phyloP scores from a whole-genome alignment of 1,284 basidiomycete species.

The Sporisorium iseilematis-ciliati region DNA sequence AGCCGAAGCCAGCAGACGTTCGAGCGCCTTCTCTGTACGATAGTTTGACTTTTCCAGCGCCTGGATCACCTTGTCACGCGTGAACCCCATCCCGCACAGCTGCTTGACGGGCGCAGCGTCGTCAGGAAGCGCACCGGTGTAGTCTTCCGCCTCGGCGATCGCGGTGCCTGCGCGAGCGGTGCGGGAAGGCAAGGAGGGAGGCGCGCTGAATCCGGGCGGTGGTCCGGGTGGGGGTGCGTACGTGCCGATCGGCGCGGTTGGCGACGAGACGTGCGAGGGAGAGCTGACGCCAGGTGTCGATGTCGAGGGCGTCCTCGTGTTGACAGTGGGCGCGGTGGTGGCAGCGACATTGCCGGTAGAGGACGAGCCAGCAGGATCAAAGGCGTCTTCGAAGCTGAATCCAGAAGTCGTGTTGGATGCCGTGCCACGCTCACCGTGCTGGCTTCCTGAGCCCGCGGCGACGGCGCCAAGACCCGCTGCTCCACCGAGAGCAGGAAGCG shows the following conservation, averaged over 20 bases:
- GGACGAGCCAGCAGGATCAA: conserved; percentile 34
- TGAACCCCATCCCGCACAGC: conserved; percentile 68
- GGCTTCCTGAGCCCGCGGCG: conserved; percentile 2
- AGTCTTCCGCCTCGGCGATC: conserved; percentile 27
- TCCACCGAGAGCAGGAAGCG: conserved; percentile 15
- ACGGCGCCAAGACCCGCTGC: conserved; percentile 15
- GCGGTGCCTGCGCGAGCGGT: conserved; percentile 1
- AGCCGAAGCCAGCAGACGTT: conserved; percentile 54
- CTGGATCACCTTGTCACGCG: conserved; percentile 59
- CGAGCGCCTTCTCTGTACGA: conserved; percentile 66
- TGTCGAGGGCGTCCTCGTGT: background rate
- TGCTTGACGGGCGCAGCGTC: conserved; percentile 66
- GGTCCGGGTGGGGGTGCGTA: conserved; percentile 53
- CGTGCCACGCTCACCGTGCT: conserved; percentile 21
- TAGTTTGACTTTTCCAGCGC: conserved; percentile 67
- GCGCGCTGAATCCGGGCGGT: conserved; percentile 37
- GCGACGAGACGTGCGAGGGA: conserved; percentile 11
- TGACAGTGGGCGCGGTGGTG: conserved; percentile 10
- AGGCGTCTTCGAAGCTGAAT: conserved; percentile 64
- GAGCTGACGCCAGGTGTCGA: conserved; percentile 10
- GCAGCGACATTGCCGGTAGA: background rate
- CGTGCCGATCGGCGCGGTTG: conserved; percentile 25
- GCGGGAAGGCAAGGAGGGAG: conserved; percentile 32
- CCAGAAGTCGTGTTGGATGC: conserved; percentile 44
- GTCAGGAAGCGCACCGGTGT: conserved; percentile 60